Conservation (phyloP, 768 basidiomycete genomes). For the Paxillus involutus region DNA sequence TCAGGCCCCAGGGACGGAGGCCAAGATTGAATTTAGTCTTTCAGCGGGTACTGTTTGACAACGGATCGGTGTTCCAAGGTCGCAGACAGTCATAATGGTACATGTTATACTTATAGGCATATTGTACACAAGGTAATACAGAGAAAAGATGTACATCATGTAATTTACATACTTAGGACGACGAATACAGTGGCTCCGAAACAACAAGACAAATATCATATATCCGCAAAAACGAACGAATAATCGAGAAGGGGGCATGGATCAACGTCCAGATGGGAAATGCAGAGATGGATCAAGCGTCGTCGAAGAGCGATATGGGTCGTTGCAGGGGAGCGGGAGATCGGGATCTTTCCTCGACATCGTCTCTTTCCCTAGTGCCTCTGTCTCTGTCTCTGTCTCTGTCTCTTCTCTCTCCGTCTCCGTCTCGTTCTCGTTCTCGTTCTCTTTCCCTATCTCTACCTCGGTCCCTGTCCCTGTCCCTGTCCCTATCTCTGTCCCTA, state of each 20-base stretch:
- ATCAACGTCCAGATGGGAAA: background rate
- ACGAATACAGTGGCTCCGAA: no score
- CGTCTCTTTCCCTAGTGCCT: slow-evolving; percentile 3
- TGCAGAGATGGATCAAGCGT: slow-evolving; percentile 1
- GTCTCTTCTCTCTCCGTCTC: no score
- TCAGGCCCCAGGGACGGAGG: no score
- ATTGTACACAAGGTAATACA: no score
- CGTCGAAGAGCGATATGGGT: slow-evolving; percentile 32
- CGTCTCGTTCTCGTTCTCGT: no score
- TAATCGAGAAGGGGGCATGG: background rate
- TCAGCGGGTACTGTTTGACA: no score
- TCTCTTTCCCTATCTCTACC: background rate
- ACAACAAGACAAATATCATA: background rate
- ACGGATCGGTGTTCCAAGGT: no score
- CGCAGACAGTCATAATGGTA: no score
- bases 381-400: background rate
- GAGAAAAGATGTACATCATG: no score
- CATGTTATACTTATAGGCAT: no score
- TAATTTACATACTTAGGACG: no score
- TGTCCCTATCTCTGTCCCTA: background rate
- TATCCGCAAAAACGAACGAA: background rate
- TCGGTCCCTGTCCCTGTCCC: background rate
- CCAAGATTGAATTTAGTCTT: no score
- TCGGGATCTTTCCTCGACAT: slow-evolving; percentile 11
- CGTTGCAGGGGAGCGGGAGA: slow-evolving; percentile 30